A percentile compares a stretch with the other conserved stretches of the same genome.
Evolutionary conservation across 1,284 basidiomycete species (phyloP).

Genomic region (Puccinia novopanici): DNA sequence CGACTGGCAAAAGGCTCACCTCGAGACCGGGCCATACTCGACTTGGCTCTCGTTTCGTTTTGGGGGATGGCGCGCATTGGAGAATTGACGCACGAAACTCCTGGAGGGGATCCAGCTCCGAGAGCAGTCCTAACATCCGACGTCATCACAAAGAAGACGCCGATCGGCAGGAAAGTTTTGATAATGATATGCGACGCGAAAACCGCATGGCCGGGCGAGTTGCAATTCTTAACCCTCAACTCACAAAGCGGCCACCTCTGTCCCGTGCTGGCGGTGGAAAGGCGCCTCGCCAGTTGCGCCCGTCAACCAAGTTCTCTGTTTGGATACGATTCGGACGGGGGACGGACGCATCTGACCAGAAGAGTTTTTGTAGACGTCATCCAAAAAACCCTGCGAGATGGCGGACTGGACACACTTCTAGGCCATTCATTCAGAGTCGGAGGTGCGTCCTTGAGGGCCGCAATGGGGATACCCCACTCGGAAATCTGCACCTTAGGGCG

Average conservation of each 20-base stretch:
- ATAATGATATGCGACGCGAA: too few relatives aligned
- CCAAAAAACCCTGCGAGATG: too few relatives aligned
- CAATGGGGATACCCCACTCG: too few relatives aligned
- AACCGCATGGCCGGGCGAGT: neutral
- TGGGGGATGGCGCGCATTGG: slow-evolving; percentile 8
- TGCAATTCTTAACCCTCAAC: neutral
- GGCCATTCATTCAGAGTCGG: too few relatives aligned
- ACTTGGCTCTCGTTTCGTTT: neutral
- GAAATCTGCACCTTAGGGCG: too few relatives aligned
- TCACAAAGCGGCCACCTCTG: neutral
- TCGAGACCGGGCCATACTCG: neutral
- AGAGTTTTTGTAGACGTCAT: too few relatives aligned
- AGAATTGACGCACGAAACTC: neutral
- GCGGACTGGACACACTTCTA: too few relatives aligned
- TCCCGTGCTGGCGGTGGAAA: neutral
- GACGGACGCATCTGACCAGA: too few relatives aligned
- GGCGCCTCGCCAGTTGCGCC: neutral
- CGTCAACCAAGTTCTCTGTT: too few relatives aligned
- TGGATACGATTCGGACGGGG: rapidly evolving
- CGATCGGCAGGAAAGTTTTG: neutral
- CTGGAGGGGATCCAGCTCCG: neutral
- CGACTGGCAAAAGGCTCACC: neutral
- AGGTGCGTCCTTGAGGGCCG: too few relatives aligned
- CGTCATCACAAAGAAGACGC: too few relatives aligned
- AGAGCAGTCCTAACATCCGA: too few relatives aligned